Percentiles rank a stretch among this genome's conserved stretches.
These are phyloP conservation scores for Boletus nobilissimus DNA, from an alignment of 1,284 basidiomycete genomes.

Conservation along the genomic window DNA sequence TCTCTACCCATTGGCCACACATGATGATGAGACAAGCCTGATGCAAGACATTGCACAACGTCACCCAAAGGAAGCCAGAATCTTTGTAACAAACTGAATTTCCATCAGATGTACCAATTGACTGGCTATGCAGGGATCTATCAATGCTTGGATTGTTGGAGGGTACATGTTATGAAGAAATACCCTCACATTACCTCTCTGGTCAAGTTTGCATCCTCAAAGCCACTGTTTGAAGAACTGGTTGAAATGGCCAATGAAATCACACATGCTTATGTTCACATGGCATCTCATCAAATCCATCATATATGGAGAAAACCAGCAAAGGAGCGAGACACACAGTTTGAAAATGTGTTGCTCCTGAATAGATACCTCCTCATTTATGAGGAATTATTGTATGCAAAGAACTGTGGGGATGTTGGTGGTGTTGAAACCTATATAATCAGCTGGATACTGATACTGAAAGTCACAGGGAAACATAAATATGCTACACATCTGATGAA, in stretches of 20 bases:
- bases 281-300: no score
- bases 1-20: neutral
- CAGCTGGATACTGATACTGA: neutral
- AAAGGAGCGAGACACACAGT: no score
- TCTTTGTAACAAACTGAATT: conserved; percentile 9
- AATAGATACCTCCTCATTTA: no score
- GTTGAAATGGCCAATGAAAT: no score
- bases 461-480: neutral
- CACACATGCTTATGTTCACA: no score
- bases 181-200: neutral
- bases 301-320: no score
- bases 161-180: neutral
- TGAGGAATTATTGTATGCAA: conserved; percentile 15
- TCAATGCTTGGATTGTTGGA: neutral
- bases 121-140: neutral
- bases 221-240: neutral
- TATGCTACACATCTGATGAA: neutral
- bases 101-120: conserved; percentile 19
- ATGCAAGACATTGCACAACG: no score
- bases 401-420: neutral
- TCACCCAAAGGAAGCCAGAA: no score
- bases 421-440: neutral
- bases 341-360: no score
- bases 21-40: neutral
- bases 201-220: neutral